Conservation (phyloP, 495 filamentous ascomycete species). For the Xylaria scruposa region DNA sequence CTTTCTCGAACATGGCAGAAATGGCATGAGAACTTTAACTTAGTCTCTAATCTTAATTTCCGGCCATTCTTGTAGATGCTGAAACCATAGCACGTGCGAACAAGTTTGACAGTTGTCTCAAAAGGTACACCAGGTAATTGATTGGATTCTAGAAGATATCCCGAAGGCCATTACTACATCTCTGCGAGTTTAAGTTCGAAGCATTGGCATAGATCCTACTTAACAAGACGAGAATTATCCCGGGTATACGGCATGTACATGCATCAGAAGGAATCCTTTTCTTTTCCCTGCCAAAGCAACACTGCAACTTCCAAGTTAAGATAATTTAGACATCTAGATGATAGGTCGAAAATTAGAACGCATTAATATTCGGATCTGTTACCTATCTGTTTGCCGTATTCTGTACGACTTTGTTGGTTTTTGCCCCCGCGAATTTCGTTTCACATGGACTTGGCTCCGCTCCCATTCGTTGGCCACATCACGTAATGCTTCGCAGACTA, state of each 20-base stretch:
- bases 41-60: background rate
- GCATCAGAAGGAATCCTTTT: slow-evolving; percentile 3
- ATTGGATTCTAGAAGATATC: slow-evolving; percentile 7
- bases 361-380: background rate
- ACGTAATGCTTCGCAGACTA: slow-evolving; percentile 12
- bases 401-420: background rate
- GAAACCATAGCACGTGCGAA: slow-evolving; percentile 8
- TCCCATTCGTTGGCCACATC: slow-evolving; percentile 10
- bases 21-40: slow-evolving; percentile 5
- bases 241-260: background rate
- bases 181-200: background rate
- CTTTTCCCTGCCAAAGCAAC: background rate
- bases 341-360: background rate
- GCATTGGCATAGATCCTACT: background rate
- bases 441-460: background rate
- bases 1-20: background rate
- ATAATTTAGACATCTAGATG: background rate
- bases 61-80: background rate
- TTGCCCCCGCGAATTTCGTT: slow-evolving; percentile 3
- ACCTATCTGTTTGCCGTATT: background rate
- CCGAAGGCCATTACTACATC: background rate
- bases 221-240: background rate
- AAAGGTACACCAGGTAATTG: background rate
- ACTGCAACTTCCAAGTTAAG: background rate
- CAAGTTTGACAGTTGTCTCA: slow-evolving; percentile 15